Base-by-base conservation (phyloP, 1,284 basidiomycete genomes). In the Exobasidium cylindrosporum region DNA sequence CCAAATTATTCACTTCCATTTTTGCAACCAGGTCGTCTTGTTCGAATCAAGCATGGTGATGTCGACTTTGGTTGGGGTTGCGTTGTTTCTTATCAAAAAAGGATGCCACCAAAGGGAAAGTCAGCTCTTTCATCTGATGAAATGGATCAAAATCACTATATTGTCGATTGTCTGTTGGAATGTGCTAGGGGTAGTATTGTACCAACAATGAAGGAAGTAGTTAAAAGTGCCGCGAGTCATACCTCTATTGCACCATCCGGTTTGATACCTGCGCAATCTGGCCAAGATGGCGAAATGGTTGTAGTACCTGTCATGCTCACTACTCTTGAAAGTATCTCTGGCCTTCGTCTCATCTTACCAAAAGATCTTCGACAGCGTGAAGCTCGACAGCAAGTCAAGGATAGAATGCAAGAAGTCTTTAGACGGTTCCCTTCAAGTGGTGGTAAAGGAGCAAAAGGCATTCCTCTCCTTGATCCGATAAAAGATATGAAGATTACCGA, bases 401-500 rank as follows among this genome's bases (percentile, higher is more conserved):
- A 92, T 83, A 90, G 90, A 64, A 86, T 98, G 17, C 80, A 87
- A 54, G 95, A 98, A 81, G 91, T 97, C 17, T 87, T 92, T 65
- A 85, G 89, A 63, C 86, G 95, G 45, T 95, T 95, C 83, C 90
- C 92, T 0, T 86, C 91, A 54, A 28, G 30, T 5, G 44, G 45
- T 30, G 52, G 54, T 28, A 40, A 58, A 49, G 61, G 45, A 52
- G 53, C 17, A 13, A 68, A 74, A n/a, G 92, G 92, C 1, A 87
- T 97, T 52, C 84, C 90, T 0, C 82, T 95, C 4, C 84, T 99
- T 5, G 96, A 98, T 79, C 96, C 96, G 0, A 84, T 97, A 58
- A 85, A 91, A 73, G 93, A 97, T 80, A 95, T 98, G 93, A 89
- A 89, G 29, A 97, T 99, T 79, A 90, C 89, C 66, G 96, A 98